Conservation (phyloP, 305 asterid genomes). For the Fraxinus ornus region DNA sequence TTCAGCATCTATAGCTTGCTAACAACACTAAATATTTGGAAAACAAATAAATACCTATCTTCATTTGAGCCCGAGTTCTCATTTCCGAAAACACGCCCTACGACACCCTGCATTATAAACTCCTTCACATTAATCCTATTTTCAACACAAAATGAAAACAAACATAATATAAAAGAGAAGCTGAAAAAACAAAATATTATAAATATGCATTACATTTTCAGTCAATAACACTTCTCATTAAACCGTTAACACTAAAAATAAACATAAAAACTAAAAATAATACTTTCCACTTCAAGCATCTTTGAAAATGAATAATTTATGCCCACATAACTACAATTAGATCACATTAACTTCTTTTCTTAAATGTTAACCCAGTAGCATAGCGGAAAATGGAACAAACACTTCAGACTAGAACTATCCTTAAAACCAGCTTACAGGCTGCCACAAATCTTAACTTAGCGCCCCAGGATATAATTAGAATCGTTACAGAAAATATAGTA, state of each 20-base stretch:
- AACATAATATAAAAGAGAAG: background rate
- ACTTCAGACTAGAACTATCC: background rate
- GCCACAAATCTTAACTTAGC: background rate
- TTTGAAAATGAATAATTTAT: background rate
- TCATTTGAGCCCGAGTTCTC: slow-evolving; percentile 67
- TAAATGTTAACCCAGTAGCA: background rate
- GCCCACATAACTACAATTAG: background rate
- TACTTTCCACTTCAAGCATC: background rate
- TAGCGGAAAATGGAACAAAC: background rate
- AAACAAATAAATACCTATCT: slow-evolving; percentile 56
- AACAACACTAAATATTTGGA: background rate
- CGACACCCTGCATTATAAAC: slow-evolving; percentile 67
- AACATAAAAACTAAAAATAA: background rate
- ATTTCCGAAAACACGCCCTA: slow-evolving; percentile 76
- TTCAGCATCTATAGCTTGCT: background rate
- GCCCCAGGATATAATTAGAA: background rate
- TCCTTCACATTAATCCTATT: background rate
- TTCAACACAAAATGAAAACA: background rate
- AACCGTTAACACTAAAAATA: background rate
- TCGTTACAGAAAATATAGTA: background rate
- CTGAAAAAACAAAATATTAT: background rate
- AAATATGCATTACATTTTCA: background rate
- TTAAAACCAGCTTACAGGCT: background rate
- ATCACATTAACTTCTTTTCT: background rate
- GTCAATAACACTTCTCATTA: slow-evolving; percentile 11